Evolutionary conservation across 768 basidiomycete species (phyloP), one percentile per base, ranked within the genome.

Genomic region (Leccinum rimulosum): DNA sequence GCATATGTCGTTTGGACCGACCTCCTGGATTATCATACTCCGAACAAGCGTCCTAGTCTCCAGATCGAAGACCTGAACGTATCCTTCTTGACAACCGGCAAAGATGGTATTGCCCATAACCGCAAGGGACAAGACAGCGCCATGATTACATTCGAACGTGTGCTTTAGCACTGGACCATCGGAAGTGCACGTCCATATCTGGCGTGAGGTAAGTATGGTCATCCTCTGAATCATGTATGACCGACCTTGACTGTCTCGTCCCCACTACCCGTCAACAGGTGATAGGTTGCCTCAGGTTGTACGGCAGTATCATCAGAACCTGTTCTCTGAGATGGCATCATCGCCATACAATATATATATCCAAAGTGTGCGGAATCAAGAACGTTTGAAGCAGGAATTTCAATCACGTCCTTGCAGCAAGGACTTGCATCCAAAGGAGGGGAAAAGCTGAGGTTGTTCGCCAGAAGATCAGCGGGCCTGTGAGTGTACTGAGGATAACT

Each of bases 21-120:
- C 90, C 77, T 94, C 90, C 63, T 92, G 87, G 1, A 91, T 88
- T 17, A 95, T 88, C 57, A 98, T 88, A 0, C 87, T 93, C 52
- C 96, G 78, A 28, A 98, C 86, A 38, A 91, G 77, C 0, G 93
- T 93, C 63, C 85, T 87, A 0, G 95, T 96, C 70, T 95, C 94
- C 8, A 97, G 74, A 71, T 98, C 95, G 75, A 92, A 84, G 5
- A 98, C 87, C 62, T 89, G 89, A 65, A 98, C 91, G 64, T 90
- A 87, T 3, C 96, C 96, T 62, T 93, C 94, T 73, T 98, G 96
- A 65, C 95, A 91, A 0, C 94, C 96, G 7, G 93, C 96, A 66
- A 89, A 97, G 22, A 98, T 79, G 1, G 92, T 91, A 19, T 91
- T 91, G 22, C 87, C 88, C 35, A 80, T 79, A 0, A 83, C 82